Percentiles rank a stretch among this genome's conserved stretches.
phyloP scores from a whole-genome alignment of 2,329 filamentous ascomycete genomes.

The Penicillium nordicum region DNA sequence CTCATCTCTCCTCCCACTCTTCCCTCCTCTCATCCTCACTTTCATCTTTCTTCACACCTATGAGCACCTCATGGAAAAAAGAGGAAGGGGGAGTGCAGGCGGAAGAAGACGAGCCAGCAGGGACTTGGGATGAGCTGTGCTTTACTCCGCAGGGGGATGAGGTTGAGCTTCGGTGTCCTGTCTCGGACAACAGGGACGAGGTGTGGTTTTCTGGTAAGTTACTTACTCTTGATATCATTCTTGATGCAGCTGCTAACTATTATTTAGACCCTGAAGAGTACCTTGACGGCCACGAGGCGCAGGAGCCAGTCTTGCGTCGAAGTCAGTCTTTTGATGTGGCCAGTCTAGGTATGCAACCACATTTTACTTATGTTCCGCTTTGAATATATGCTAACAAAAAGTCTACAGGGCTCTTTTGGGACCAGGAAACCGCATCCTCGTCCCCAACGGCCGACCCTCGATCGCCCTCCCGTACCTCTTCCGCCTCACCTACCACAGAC shows the following conservation, averaged over 20 bases:
- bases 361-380: not conserved
- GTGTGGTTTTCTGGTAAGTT: constrained; percentile 2
- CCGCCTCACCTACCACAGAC: not conserved
- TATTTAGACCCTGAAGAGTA: not conserved
- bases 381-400: not conserved
- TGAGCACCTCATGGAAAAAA: not conserved
- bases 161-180: not conserved
- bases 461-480: not conserved
- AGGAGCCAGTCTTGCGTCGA: not conserved
- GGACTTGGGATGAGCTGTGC: not conserved
- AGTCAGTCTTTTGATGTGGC: not conserved
- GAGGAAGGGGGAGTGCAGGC: not conserved
- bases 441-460: not conserved
- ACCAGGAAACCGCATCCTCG: not conserved
- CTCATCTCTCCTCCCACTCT: not conserved
- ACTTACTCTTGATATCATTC: not conserved
- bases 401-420: not conserved
- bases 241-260: not conserved
- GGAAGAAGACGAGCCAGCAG: not conserved
- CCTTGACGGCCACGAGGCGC: not conserved
- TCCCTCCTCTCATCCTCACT: not conserved
- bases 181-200: not conserved
- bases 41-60: not conserved
- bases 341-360: not conserved
- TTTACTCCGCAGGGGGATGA: not conserved